Evolutionary conservation across 2,329 filamentous ascomycete species (phyloP), one percentile per base, ranked within the genome.

Genomic region (Diaporthe caulivora): DNA sequence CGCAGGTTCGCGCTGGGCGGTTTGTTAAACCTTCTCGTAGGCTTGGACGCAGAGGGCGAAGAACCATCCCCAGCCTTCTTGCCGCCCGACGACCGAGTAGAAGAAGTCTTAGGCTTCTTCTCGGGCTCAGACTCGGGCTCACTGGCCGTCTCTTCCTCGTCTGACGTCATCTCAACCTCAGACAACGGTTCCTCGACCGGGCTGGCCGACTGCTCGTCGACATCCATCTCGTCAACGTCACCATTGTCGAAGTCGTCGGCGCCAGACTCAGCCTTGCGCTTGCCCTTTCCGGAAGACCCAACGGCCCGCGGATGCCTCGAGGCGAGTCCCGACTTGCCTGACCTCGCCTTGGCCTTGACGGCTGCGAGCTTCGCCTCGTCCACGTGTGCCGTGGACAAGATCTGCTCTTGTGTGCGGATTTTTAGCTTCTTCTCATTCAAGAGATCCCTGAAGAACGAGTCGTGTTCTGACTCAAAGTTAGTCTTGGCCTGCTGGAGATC

Each of bases 371-470:
- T 72, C 31, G 53, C 57, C 55, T 64, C 69, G 24, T 70, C 72
- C 8, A 74, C 57, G 70, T 87, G 86, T 3, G 85, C 85, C 2
- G 83, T 77, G 4, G 84, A 81, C 31, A 95, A 82, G 26, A 93
- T 82, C 51, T 89, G 87, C 78, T 93, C 91, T 82, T 95, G 93
- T 77, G 95, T 89, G 55, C 93, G 85, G 65, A 95, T 95, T 82
- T 94, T 95, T 69, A 92, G 85, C 82, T 95, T 95, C 84, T 96
- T 96, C 80, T 93, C 90, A 77, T 95, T 95, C 1, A 95, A 84
- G 2, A 96, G 84, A 71, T 89, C 86, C 71, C 90, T 88, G 77
- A 94, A 94, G 80, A 94, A 94, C 74, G 89, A 88, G 1, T 95
- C 82, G 72, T 95, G 83, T 24, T 87, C 87, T 1, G 87, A 86